Evolutionary conservation across 192 early-diverging fungal species (phyloP), one percentile per base, ranked within the genome.

Genomic region (Haplosporangium gracile): DNA sequence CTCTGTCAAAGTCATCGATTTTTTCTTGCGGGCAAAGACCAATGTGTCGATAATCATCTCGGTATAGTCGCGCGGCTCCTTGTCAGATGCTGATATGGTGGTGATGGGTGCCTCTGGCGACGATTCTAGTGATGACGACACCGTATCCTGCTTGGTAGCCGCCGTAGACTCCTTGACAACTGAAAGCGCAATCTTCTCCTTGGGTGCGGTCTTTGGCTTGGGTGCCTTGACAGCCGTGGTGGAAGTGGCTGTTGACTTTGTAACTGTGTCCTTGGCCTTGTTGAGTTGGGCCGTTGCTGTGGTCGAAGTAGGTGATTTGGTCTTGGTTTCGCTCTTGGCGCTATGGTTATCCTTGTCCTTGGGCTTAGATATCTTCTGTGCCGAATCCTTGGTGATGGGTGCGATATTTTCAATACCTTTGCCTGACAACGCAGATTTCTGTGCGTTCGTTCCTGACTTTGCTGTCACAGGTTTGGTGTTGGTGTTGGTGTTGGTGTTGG

Each of bases 11-110:
- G 91, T 89, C 91, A 92, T 92, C 0, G 91, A 92, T 10, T 90
- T 86, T 34, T 86, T 91, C 65, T 89, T 90, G 68, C 90, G 88
- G 4, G 91, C 90, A 84, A 90, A 90, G 3, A 92, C 91, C 72
- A 92, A 68, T 24, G 88, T 88, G 70, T 92, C 91, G 68, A 92
- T 90, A 80, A 92, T 90, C 45, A 90, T 79, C 77, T 90, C 89
- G 16, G 89, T 87, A 70, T 90, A 91, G 42, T 86, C 84, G 49
- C 80, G 55, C 3, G 80, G 72, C 49, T 40, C 36, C 60, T 79
- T 88, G 60, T 51, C 55, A 74, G 42, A 24, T 87, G 40, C 29
- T 18, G 42, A 45, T 8, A 26, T 72, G 5, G 47, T 29, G 0
- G 11, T 51, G 5, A 22, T 15, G 3, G 65, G 29, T 22, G 40